Conservation (phyloP, 768 basidiomycete genomes). For the Tephrocybe sp. region DNA sequence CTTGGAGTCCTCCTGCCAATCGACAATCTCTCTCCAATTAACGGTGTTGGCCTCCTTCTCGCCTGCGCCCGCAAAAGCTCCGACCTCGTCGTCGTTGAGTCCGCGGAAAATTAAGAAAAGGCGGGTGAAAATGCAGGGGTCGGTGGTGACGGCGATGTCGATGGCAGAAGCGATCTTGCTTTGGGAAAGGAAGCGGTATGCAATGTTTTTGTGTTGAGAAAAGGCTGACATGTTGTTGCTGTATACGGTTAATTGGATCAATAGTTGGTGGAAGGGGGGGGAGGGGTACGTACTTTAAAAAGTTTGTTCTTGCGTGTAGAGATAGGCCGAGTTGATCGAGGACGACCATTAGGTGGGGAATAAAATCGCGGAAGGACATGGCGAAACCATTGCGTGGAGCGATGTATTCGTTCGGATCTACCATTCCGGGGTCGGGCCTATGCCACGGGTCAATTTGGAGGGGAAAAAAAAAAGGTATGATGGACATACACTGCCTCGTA, state of each 20-base stretch:
- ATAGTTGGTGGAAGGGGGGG: neutral
- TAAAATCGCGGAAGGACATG: constrained; percentile 79
- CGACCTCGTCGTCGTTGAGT: constrained; percentile 76
- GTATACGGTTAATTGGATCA: constrained; percentile 5
- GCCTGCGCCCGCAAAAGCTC: constrained; percentile 71
- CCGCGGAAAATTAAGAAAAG: constrained; percentile 88
- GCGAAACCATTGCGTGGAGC: constrained; percentile 83
- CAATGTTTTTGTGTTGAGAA: constrained; percentile 79
- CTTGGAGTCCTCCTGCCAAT: constrained; percentile 81
- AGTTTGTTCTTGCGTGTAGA: constrained; percentile 75
- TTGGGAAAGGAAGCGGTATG: constrained; percentile 85
- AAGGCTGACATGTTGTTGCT: constrained; percentile 80
- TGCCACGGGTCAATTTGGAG: constrained; percentile 11
- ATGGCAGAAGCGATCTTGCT: constrained; percentile 81
- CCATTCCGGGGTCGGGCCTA: constrained; percentile 76
- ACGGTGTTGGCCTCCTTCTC: constrained; percentile 83
- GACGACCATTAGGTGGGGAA: constrained; percentile 80
- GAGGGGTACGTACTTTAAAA: constrained; percentile 62
- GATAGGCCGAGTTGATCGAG: constrained; percentile 85
- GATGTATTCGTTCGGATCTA: constrained; percentile 79
- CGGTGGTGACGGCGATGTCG: constrained; percentile 80
- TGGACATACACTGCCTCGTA: constrained; percentile 78
- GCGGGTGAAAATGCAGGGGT: constrained; percentile 80
- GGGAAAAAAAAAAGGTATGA: neutral
- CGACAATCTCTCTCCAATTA: constrained; percentile 81